Evolutionary conservation across 2,329 filamentous ascomycete species (phyloP).

Genomic region (Fusarium aywerte): DNA sequence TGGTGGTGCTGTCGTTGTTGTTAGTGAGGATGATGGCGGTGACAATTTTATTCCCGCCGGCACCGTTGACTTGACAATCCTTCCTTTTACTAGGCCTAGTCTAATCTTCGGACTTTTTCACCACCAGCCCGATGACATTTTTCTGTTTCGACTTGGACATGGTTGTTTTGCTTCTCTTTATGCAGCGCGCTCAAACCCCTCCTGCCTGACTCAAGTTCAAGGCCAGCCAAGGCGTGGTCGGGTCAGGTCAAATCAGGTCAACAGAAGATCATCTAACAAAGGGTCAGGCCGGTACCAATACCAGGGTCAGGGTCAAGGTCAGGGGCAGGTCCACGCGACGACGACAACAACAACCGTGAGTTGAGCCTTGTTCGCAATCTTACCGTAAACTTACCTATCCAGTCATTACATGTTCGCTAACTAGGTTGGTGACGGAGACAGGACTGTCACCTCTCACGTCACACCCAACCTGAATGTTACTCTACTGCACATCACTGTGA

Average conservation of each 20-base stretch:
- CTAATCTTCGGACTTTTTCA: neutral
- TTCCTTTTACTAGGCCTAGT: neutral
- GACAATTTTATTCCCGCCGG: neutral
- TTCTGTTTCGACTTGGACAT: slow-evolving; percentile 12
- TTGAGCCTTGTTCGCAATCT: slow-evolving; percentile 14
- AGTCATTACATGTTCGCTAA: neutral
- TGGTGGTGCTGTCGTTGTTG: too few relatives aligned
- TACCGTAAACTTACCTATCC: neutral
- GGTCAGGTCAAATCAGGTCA: neutral
- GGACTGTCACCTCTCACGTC: slow-evolving; percentile 1
- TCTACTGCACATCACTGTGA: slow-evolving; percentile 3
- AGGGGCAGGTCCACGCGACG: neutral
- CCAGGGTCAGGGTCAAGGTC: neutral
- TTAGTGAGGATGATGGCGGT: too few relatives aligned
- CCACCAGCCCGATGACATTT: neutral
- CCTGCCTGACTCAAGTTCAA: slow-evolving; percentile 17
- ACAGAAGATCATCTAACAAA: neutral
- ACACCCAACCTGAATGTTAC: neutral
- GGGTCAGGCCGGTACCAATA: neutral
- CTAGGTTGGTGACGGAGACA: too few relatives aligned
- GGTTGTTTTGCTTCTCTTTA: slow-evolving; percentile 4
- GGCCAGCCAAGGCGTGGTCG: neutral
- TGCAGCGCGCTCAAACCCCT: slow-evolving; percentile 12
- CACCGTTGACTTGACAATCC: neutral
- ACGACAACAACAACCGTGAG: slow-evolving; percentile 2